These are phyloP conservation scores for Neofusicoccum sp. DNA, from an alignment of 2,329 filamentous ascomycete genomes.

Conservation along the genomic window DNA sequence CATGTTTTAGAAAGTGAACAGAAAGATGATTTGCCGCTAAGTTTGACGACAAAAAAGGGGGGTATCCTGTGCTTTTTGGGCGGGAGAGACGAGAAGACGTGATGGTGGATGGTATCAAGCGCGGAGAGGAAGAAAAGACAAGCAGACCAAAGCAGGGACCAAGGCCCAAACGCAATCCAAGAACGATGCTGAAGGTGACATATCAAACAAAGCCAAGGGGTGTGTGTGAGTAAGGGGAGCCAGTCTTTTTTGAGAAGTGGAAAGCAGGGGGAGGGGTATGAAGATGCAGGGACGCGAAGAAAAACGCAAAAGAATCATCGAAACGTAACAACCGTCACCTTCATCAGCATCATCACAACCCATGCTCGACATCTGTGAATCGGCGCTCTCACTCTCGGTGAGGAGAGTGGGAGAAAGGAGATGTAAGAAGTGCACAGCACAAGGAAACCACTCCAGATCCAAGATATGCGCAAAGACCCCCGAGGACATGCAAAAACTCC, in stretches of 20 bases:
- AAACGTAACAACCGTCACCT: background rate
- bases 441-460: background rate
- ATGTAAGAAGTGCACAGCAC: background rate
- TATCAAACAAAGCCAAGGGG: background rate
- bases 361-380: background rate
- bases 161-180: background rate
- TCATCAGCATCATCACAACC: background rate
- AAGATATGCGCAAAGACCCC: background rate
- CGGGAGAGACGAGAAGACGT: background rate
- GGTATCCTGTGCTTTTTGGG: constrained; percentile 6
- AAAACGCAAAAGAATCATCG: background rate
- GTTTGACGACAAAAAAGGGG: background rate
- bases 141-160: background rate
- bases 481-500: constrained; percentile 21
- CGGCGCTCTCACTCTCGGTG: background rate
- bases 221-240: background rate
- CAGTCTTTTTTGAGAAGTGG: background rate
- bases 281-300: background rate
- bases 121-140: constrained; percentile 2
- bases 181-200: background rate
- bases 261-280: background rate
- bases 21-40: too few relatives aligned
- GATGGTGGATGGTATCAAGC: constrained; percentile 12
- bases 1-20: background rate
- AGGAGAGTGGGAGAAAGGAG: background rate